Base-by-base conservation (phyloP, 208 protist genomes). In the Crithidia fasciculata region DNA sequence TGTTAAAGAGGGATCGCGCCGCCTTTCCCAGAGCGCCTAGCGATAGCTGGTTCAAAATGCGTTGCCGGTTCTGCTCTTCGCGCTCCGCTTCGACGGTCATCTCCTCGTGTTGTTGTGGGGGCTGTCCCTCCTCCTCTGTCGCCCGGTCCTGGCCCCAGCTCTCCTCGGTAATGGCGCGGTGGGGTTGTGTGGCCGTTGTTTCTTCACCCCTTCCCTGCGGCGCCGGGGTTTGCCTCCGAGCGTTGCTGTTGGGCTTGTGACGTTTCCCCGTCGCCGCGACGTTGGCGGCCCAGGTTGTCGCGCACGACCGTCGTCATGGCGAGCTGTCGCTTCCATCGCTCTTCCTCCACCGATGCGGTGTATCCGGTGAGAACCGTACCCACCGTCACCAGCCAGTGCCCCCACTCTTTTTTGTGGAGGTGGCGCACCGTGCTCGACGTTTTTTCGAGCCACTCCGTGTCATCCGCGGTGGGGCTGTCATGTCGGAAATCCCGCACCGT, bases 11-110 rank as follows among this genome's bases (percentile, higher is more conserved):
- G n/a, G 66, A 47, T 8, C 56, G 54, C 41, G 74, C 74, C 15
- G 74, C 74, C n/a, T 57, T 60, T 49, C 74, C 73, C 12, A 69
- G 43, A 13, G 73, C 73, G 0, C 65, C 54, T n/a, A 72, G 39
- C 39, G 62, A 8, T 45, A 68, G 54, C 8, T 68, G 63, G 4
- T 68, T 69, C 28, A 68, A 45, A 40, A 77, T 53, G 18, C 53
- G 41, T 9, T 62, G 6, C 54, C 39, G 28, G 53, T 49, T 43
- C 47, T 49, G 44, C 47, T 57, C 28, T 63, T 68, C 39, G 8
- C 15, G 9, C 9, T 44, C 28, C 50, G n/a, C 19, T 36, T 16
- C 41, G 39, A 2, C 12, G 45, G 9, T 49, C 0, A 13, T 2
- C 45, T 49, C 2, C 45, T 49, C 45, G 45, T 44, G 47, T n/a